These are phyloP conservation scores for Flaveria trinervia DNA, from an alignment of 129 eudicot genomes.

Conservation along the genomic window DNA sequence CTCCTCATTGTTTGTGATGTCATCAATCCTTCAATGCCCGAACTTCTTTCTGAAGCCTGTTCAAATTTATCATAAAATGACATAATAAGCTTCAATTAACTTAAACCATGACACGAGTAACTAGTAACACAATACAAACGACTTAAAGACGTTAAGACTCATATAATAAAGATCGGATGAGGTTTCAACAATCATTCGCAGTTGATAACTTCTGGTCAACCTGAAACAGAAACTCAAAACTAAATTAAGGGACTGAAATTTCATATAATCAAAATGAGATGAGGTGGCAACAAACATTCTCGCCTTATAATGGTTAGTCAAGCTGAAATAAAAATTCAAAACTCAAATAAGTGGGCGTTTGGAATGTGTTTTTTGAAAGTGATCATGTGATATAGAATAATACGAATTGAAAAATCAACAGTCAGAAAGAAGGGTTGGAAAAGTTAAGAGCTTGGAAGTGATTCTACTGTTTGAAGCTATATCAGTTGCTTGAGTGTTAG, in stretches of 20 bases:
- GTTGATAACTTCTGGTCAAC: not conserved
- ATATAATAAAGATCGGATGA: not conserved
- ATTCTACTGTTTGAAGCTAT: not conserved
- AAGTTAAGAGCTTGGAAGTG: not conserved
- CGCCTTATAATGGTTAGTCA: not conserved
- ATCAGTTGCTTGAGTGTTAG: not conserved
- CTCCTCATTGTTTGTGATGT: slow-evolving; percentile 71
- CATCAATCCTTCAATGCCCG: slow-evolving; percentile 36
- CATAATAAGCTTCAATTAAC: slow-evolving; percentile 21
- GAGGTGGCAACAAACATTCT: slow-evolving; percentile 7
- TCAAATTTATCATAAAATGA: slow-evolving; percentile 17
- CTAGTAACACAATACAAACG: not conserved
- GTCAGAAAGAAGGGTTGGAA: not conserved
- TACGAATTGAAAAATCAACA: not conserved
- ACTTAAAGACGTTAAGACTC: not conserved
- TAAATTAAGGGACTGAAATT: not conserved
- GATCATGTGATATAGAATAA: not conserved
- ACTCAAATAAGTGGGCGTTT: too few species aligned
- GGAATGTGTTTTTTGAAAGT: not conserved
- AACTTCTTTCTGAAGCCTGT: slow-evolving; percentile 22
- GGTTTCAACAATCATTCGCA: slow-evolving; percentile 4
- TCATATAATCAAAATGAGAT: slow-evolving; percentile 3
- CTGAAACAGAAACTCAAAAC: not conserved
- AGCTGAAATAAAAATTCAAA: too few species aligned
- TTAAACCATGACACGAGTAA: not conserved